These are phyloP conservation scores for Skeletonema grethae DNA, from an alignment of 108 stramenopile genomes.

Conservation along the genomic window DNA sequence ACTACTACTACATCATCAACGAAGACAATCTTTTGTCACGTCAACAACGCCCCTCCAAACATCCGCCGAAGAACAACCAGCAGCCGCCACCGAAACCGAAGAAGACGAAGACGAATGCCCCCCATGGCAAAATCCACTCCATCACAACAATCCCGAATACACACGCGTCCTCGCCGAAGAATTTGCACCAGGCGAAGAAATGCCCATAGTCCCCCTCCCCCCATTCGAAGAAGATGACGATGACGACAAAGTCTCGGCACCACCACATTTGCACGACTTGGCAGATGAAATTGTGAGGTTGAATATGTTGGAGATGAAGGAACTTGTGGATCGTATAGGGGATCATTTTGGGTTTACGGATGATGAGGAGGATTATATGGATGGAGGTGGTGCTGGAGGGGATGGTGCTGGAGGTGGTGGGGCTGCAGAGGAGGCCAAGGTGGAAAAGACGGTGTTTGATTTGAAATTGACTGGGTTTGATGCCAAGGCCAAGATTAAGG, in stretches of 20 bases:
- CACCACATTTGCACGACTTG: constrained; percentile 66
- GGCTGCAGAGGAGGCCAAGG: constrained; percentile 50
- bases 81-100: not conserved
- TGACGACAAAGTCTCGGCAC: constrained; percentile 36
- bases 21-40: not conserved
- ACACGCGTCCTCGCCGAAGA: constrained; percentile 59
- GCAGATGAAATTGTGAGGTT: constrained; percentile 73
- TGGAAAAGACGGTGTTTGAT: constrained; percentile 84
- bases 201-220: constrained; percentile 64
- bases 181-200: constrained; percentile 65
- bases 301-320: constrained; percentile 77
- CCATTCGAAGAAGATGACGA: constrained; percentile 51
- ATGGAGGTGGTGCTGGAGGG: constrained; percentile 43
- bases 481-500: constrained; percentile 91
- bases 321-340: constrained; percentile 70
- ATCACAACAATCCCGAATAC: constrained; percentile 66
- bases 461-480: constrained; percentile 89
- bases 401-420: constrained; percentile 34
- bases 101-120: constrained; percentile 48
- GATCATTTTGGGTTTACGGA: constrained; percentile 82
- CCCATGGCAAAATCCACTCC: constrained; percentile 73
- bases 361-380: constrained; percentile 39
- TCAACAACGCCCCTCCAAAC: not conserved
- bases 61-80: not conserved
- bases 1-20: not conserved